A percentile compares a stretch with the other conserved stretches of the same genome.
Conservation (phyloP, 805 yeast genomes). For the Kluyveromyces wickerhamii region DNA sequence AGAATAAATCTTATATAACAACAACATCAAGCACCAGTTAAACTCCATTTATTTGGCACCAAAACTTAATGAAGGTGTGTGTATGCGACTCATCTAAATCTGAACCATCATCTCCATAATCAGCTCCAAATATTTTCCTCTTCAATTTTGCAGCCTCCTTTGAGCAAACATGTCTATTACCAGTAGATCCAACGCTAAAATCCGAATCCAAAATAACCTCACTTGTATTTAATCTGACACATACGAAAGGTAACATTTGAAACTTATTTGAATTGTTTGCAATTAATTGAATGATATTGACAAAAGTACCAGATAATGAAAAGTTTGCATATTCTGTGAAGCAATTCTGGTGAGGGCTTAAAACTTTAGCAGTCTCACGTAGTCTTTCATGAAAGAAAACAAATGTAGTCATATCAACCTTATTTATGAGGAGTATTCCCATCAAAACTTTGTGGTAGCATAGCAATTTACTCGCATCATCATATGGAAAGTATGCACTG, state of each 20-base stretch:
- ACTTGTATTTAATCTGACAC: conserved; percentile 1
- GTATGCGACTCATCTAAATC: background rate
- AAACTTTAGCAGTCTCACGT: background rate
- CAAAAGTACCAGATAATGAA: conserved; percentile 1
- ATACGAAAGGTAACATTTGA: background rate
- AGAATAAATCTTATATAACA: too few species aligned
- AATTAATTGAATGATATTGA: background rate
- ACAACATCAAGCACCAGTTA: too few species aligned
- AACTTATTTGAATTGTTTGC: background rate
- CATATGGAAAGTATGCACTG: conserved; percentile 24
- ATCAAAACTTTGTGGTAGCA: conserved; percentile 35
- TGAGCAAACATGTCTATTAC: conserved; percentile 1
- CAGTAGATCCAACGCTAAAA: background rate
- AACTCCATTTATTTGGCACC: background rate
- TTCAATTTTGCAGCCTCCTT: conserved; percentile 3
- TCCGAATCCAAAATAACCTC: conserved; percentile 4
- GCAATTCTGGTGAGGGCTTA: background rate
- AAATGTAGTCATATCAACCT: conserved; percentile 34
- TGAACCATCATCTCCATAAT: background rate
- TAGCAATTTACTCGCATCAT: conserved; percentile 31
- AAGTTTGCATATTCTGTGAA: conserved; percentile 2
- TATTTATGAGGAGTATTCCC: conserved; percentile 39
- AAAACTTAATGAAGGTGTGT: conserved; percentile 1
- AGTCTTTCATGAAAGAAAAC: conserved; percentile 36
- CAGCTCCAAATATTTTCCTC: conserved; percentile 1